Base-by-base conservation (phyloP, 257 asterid species). In the Eucommia ulmoides region DNA sequence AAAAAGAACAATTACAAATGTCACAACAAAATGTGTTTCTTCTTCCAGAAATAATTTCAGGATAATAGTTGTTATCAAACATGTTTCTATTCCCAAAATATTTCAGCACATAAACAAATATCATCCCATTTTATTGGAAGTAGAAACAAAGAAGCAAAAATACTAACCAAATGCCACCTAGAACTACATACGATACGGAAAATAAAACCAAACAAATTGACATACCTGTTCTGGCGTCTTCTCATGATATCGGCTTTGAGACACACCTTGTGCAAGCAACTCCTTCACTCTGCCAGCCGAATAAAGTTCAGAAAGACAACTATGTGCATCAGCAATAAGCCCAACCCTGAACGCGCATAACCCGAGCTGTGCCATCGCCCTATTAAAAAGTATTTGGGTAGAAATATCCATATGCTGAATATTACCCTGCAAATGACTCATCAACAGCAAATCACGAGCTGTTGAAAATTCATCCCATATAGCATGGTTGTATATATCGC, bases 341-440 rank as follows among this genome's bases (percentile, higher is more conserved):
- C 94, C 96, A 12, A 47, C 82, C 69, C 96, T 73, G 71, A 85
- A 86, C 3, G 98, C 82, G 65, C 92, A 91, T 19, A 91, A 70
- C 46, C 96, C 98, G 55, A 91, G 93, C 59, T 91, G 98, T 7
- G 98, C 94, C 96, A 85, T 81, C 19, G 94, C 85, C 60, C 98
- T 74, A 59, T 86, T 91, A 67, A 78, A 86, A 45, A 91, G 79
- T 41, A 91, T 91, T 51, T 86, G 96, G 18, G 98, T 91, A 12
- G 96, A 80, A 16, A 89, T 80, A 63, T 89, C 98, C 98, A 89
- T 89, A 61, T 85, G 93, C 64, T 86, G 98, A 33, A 91, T 74
- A 66, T 58, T 91, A 55, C 86, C 98, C 70, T 86, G 98, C 56
- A 91, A 82, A 73, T 80, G 98, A 75, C 98, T 91, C 98, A 91